phyloP scores from a whole-genome alignment of 2,329 filamentous ascomycete genomes.

The Alternaria rosae region DNA sequence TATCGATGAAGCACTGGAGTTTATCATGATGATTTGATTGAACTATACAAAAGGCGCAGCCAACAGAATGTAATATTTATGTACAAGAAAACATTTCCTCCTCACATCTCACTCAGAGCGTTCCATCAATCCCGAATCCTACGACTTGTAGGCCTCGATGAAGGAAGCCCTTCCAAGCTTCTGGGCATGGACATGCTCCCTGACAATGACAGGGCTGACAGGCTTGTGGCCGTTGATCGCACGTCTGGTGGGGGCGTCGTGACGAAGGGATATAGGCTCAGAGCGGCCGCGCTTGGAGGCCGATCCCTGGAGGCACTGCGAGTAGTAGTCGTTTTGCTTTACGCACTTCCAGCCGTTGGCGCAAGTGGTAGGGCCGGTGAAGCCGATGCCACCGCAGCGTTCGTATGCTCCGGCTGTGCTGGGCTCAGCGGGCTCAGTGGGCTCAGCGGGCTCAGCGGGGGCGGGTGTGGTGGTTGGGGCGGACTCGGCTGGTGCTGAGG shows the following conservation, averaged over 20 bases:
- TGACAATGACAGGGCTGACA: neutral
- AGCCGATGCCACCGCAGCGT: constrained; percentile 55
- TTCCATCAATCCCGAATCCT: neutral
- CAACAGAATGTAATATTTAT: constrained; percentile 2
- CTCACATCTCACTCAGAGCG: neutral
- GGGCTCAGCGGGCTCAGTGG: neutral
- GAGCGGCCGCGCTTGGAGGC: constrained; percentile 1
- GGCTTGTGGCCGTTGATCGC: neutral
- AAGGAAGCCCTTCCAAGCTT: constrained; percentile 1
- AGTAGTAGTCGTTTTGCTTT: constrained; percentile 42
- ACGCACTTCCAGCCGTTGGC: constrained; percentile 50
- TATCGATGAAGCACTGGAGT: neutral
- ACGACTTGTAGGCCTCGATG: neutral
- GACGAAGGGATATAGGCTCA: neutral
- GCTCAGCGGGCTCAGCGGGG: neutral
- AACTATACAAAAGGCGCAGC: constrained; percentile 6
- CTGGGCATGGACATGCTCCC: neutral
- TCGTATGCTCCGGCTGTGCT: constrained; percentile 38
- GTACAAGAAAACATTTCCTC: constrained; percentile 3
- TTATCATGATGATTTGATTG: neutral
- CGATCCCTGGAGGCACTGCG: constrained; percentile 2
- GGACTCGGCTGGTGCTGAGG: constrained; percentile 8
- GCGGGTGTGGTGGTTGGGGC: neutral
- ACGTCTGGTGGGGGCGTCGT: neutral
- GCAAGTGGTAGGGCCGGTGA: constrained; percentile 51